These are phyloP conservation scores for Hanseniaspora taiwanica DNA, from an alignment of 805 yeast species.

Conservation along the genomic window DNA sequence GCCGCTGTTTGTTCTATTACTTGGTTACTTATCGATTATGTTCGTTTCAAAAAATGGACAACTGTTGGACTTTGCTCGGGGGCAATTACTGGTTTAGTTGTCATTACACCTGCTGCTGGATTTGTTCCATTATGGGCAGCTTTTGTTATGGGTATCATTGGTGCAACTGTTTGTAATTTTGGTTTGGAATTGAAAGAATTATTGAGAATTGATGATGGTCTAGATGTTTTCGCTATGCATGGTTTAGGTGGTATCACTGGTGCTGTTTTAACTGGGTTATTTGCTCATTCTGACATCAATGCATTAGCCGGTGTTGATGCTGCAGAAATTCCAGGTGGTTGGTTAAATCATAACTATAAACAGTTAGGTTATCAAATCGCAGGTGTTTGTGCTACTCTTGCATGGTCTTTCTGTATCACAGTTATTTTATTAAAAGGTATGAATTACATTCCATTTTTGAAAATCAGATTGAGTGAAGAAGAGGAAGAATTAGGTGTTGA, in stretches of 20 bases:
- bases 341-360: constrained; percentile 70
- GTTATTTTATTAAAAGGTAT: constrained; percentile 49
- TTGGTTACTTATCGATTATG: constrained; percentile 86
- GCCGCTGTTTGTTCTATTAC: constrained; percentile 88
- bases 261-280: constrained; percentile 73
- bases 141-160: constrained; percentile 67
- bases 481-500: constrained; percentile 86
- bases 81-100: constrained; percentile 85
- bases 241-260: constrained; percentile 91
- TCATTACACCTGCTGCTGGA: constrained; percentile 96
- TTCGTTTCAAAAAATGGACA: constrained; percentile 79
- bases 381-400: constrained; percentile 53
- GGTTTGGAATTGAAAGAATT: constrained; percentile 69
- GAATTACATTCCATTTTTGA: constrained; percentile 70
- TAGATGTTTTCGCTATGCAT: constrained; percentile 88
- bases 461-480: constrained; percentile 71
- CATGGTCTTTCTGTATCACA: constrained; percentile 68
- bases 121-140: constrained; percentile 87
- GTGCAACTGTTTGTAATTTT: constrained; percentile 68
- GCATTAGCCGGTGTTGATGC: constrained; percentile 55
- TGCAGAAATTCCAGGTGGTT: constrained; percentile 63
- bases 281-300: constrained; percentile 83
- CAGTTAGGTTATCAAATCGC: constrained; percentile 88
- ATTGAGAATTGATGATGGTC: constrained; percentile 79
- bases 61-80: constrained; percentile 92